Evolutionary conservation across 2,329 filamentous ascomycete species (phyloP).

Genomic region (Neofusicoccum sp.): DNA sequence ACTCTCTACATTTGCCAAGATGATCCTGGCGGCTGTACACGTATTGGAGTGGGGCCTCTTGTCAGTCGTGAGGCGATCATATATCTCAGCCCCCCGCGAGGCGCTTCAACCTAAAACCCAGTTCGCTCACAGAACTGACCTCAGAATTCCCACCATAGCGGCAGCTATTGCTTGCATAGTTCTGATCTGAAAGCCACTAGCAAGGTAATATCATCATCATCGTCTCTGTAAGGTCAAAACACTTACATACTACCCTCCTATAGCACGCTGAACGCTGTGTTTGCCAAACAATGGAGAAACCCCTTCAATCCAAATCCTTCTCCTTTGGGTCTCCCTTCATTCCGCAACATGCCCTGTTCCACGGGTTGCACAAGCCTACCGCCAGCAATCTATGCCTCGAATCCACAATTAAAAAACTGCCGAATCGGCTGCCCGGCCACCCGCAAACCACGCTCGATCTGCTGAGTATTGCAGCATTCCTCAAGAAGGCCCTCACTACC

Average conservation of each 20-base stretch:
- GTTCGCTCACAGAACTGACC: background rate
- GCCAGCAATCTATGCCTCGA: background rate
- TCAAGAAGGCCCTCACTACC: background rate
- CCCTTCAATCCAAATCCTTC: too few relatives aligned
- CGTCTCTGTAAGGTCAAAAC: background rate
- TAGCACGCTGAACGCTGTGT: background rate
- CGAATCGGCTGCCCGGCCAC: constrained; percentile 25
- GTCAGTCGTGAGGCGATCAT: background rate
- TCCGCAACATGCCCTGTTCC: background rate
- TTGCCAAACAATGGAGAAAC: background rate
- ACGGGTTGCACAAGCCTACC: background rate
- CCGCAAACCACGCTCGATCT: background rate
- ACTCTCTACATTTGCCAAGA: background rate
- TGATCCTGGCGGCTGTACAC: background rate
- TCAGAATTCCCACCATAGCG: background rate
- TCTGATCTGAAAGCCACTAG: background rate
- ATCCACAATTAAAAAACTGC: background rate
- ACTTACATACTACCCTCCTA: too few relatives aligned
- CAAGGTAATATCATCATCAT: background rate
- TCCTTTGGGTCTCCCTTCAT: background rate
- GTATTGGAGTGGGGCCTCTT: constrained; percentile 6
- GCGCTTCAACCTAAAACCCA: background rate
- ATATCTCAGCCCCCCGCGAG: background rate
- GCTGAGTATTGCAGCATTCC: constrained; percentile 52
- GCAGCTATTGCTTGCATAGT: background rate